Percentiles rank a stretch among this genome's conserved stretches.
These are phyloP conservation scores for Scutellaria galericulata DNA, from an alignment of 257 asterid genomes.

Conservation along the genomic window DNA sequence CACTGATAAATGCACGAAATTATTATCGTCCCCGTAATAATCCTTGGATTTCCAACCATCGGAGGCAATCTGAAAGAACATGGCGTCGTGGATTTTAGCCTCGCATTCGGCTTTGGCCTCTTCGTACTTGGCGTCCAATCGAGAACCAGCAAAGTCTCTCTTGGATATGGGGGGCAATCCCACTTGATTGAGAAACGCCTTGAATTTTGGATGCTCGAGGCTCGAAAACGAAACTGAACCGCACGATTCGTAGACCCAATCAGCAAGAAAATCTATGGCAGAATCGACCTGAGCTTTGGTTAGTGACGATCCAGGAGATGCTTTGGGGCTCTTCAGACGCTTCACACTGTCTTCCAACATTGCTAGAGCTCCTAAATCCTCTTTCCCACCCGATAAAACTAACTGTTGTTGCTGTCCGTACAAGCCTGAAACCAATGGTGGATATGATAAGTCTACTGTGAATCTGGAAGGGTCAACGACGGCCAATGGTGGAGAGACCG, in stretches of 20 bases:
- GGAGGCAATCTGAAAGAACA: constrained; percentile 92
- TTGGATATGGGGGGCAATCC: constrained; percentile 74
- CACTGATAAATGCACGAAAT: constrained; percentile 68
- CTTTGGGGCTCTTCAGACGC: constrained; percentile 81
- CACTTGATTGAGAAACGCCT: constrained; percentile 75
- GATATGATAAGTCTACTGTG: constrained; percentile 63
- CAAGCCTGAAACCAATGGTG: constrained; percentile 50
- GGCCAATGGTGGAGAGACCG: constrained; percentile 56
- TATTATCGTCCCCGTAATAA: constrained; percentile 50
- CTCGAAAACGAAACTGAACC: constrained; percentile 82
- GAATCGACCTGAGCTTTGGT: constrained; percentile 75
- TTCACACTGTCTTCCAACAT: constrained; percentile 90
- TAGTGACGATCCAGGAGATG: constrained; percentile 60
- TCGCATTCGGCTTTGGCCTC: constrained; percentile 73
- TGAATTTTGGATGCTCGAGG: constrained; percentile 93
- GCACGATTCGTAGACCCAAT: constrained; percentile 92
- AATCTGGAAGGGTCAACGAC: constrained; percentile 78
- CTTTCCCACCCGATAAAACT: constrained; percentile 91
- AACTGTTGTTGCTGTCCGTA: constrained; percentile 54
- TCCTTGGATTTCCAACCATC: constrained; percentile 81
- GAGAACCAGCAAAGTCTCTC: constrained; percentile 60
- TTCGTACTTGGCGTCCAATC: constrained; percentile 71
- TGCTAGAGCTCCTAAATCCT: constrained; percentile 87
- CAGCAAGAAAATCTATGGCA: constrained; percentile 72
- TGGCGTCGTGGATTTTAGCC: constrained; percentile 86